Evolutionary conservation across 192 early-diverging fungal species (phyloP).

Genomic region (Mycoemilia scoparia): DNA sequence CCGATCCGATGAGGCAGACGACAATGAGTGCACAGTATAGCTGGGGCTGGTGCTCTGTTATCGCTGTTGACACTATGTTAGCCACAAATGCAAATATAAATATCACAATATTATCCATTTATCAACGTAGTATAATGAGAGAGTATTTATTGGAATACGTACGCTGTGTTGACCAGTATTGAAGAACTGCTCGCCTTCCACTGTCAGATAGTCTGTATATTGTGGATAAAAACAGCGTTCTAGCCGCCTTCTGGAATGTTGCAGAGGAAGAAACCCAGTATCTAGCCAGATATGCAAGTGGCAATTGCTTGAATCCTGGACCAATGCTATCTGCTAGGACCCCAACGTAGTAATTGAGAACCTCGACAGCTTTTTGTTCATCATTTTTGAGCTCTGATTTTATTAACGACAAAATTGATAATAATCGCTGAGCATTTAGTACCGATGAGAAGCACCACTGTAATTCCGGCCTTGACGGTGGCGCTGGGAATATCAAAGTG

Average conservation of each 20-base stretch:
- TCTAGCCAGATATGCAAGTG: slow-evolving; percentile 14
- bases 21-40: slow-evolving; percentile 22
- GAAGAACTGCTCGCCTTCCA: slow-evolving; percentile 17
- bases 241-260: slow-evolving; percentile 23
- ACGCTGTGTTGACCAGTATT: slow-evolving; percentile 25
- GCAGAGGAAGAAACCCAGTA: slow-evolving; percentile 22
- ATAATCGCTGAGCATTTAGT: slow-evolving; percentile 29
- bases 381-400: too few species aligned
- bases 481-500: slow-evolving; percentile 19
- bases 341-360: slow-evolving; percentile 29
- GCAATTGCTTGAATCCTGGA: slow-evolving; percentile 14
- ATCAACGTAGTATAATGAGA: too few species aligned
- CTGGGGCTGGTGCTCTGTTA: too few species aligned
- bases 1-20: slow-evolving; percentile 23
- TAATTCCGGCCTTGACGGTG: not conserved
- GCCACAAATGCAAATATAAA: too few species aligned
- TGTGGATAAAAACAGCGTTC: slow-evolving; percentile 22
- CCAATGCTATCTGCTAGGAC: slow-evolving; percentile 14
- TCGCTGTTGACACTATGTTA: too few species aligned
- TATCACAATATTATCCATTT: too few species aligned
- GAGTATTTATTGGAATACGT: slow-evolving; percentile 7
- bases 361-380: slow-evolving; percentile 20
- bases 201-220: slow-evolving; percentile 21
- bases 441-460: slow-evolving; percentile 25
- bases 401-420: slow-evolving; percentile 20